Base-by-base conservation (phyloP, 2,329 filamentous ascomycete genomes). In the Sarocladiaceae sp. region DNA sequence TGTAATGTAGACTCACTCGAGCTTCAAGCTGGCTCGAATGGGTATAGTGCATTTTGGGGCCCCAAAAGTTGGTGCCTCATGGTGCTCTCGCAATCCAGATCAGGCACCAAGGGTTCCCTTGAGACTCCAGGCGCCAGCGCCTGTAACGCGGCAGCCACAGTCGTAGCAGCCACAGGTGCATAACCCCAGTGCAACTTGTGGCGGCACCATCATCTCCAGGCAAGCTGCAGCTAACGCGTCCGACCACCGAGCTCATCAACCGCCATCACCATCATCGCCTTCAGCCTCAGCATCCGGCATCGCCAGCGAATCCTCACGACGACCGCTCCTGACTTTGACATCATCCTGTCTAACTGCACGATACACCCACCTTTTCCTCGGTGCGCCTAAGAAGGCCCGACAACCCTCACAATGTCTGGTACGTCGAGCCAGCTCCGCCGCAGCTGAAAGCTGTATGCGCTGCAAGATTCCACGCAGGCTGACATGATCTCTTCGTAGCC, bases 331-430 rank as follows among this genome's bases (percentile, higher is more conserved):
- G 12, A 27, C 18, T 3, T 26, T 15, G 20, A 20, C 10, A n/a
- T 21, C 33, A 21, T 19, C 26, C 3, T 12, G 16, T 51, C 47
- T 40, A 18, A 18, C 33, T 20, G 29, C 13, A 18, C 21, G 19
- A 19, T 16, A 23, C 9, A 9, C 33, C 45, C 46, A 31, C 44
- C 45, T 48, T 31, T 18, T 33, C 34, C 40, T 15, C 47, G 26
- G 45, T 34, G 15, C 43, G 34, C 44, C 20, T 18, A 15, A 31
- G 40, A 53, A 51, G 52, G 51, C 51, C 45, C 46, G 32, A 39
- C 47, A 50, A 50, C 51, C 55, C 52, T 58, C 69, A 72, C 59
- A 58, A 77, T 77, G 74, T 76, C 73, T 65, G 71, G 74, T 73
- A 56, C 46, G 69, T 62, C 39, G 47, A 47, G 40, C 50, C 37